Percentiles rank a stretch among this genome's conserved stretches.
Evolutionary conservation across 1,284 basidiomycete species (phyloP).

Genomic region (Albatrellus sp.): DNA sequence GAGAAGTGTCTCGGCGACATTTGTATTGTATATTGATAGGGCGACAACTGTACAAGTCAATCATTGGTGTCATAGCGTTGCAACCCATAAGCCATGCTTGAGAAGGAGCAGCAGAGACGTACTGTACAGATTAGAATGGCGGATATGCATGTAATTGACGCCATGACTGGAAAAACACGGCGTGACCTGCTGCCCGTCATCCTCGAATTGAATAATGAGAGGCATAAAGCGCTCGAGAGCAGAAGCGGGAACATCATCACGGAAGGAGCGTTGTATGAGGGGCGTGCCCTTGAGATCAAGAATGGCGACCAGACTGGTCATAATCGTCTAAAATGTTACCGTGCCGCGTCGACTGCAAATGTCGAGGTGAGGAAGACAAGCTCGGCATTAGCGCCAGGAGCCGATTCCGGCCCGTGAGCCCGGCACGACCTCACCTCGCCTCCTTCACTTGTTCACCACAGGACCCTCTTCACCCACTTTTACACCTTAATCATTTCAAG

Average conservation of each 20-base stretch:
- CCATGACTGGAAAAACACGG: slow-evolving; percentile 93
- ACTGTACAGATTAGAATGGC: slow-evolving; percentile 97
- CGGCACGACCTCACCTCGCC: too few relatives aligned
- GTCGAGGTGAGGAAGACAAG: too few relatives aligned
- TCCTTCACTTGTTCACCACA: too few relatives aligned
- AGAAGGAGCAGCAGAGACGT: slow-evolving; percentile 22
- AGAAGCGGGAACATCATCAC: slow-evolving; percentile 87
- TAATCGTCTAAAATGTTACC: slow-evolving; percentile 11
- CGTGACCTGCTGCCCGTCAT: slow-evolving; percentile 89
- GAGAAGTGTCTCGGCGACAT: slow-evolving; percentile 92
- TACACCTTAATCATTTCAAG: too few relatives aligned
- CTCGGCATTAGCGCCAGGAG: too few relatives aligned
- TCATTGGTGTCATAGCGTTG: not conserved
- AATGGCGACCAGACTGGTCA: slow-evolving; percentile 76
- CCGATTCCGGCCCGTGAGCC: too few relatives aligned
- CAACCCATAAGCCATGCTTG: too few relatives aligned
- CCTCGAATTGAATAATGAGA: slow-evolving; percentile 91
- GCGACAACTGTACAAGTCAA: slow-evolving; percentile 62
- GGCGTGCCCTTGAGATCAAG: slow-evolving; percentile 98
- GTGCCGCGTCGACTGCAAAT: too few relatives aligned
- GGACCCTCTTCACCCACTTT: too few relatives aligned
- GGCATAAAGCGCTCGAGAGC: slow-evolving; percentile 93
- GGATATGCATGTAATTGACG: slow-evolving; percentile 97
- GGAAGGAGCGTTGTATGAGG: slow-evolving; percentile 93
- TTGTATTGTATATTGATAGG: slow-evolving; percentile 90